These are phyloP conservation scores for Ambrosia hybrid DNA, from an alignment of 140 eudicot species.

Conservation along the genomic window DNA sequence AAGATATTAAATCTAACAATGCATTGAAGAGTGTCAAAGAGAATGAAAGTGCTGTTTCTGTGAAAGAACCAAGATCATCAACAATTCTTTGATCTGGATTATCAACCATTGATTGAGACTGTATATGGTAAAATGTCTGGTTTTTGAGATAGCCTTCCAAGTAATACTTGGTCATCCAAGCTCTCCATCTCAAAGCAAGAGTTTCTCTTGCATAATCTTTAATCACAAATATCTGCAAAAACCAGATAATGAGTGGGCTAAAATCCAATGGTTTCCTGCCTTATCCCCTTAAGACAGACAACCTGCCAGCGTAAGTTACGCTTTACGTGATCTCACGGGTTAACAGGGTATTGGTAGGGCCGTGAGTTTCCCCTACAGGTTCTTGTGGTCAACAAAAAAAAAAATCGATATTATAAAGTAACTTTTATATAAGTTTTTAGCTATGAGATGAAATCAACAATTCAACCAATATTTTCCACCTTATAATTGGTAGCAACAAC, in stretches of 20 bases:
- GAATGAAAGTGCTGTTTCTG: constrained; percentile 86
- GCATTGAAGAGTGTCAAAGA: constrained; percentile 91
- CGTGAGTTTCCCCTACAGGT: no score
- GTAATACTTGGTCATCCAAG: constrained; percentile 92
- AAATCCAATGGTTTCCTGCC: neutral
- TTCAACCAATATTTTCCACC: no score
- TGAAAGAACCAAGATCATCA: constrained; percentile 90
- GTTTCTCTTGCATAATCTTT: constrained; percentile 94
- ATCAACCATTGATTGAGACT: constrained; percentile 84
- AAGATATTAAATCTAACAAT: constrained; percentile 80
- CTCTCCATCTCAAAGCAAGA: constrained; percentile 90
- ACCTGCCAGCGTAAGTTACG: neutral
- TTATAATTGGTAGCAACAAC: no score
- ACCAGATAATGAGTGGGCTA: constrained; percentile 9
- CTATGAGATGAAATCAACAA: no score
- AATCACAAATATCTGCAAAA: constrained; percentile 74
- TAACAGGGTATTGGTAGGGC: no score
- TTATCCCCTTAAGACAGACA: neutral
- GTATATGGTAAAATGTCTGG: constrained; percentile 80
- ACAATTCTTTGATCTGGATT: constrained; percentile 98
- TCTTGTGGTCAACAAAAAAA: no score
- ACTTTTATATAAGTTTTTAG: no score
- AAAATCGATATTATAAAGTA: no score
- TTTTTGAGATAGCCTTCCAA: constrained; percentile 87
- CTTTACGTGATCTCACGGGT: no score